Evolutionary conservation across 2,329 filamentous ascomycete genomes (phyloP).

Genomic region (Diplodia intermedia): DNA sequence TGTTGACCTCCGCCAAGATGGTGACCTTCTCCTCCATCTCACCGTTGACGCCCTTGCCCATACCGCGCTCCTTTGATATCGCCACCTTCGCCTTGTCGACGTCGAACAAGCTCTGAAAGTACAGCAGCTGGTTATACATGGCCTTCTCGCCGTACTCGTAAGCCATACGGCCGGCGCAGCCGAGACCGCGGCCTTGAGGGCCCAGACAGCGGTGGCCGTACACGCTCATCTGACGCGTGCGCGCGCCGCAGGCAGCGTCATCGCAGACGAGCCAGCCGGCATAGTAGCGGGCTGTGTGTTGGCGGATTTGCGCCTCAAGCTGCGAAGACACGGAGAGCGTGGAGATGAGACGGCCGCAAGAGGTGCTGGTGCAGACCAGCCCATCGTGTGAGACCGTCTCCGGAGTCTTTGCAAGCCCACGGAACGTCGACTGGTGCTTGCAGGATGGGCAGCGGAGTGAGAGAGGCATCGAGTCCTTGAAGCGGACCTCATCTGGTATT

Average conservation of each 20-base stretch:
- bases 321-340: constrained; percentile 83
- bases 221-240: constrained; percentile 90
- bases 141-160: constrained; percentile 89
- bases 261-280: constrained; percentile 91
- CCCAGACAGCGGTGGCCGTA: constrained; percentile 91
- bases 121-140: constrained; percentile 93
- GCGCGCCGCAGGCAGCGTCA: constrained; percentile 82
- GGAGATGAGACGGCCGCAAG: constrained; percentile 70
- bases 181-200: constrained; percentile 80
- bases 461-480: constrained; percentile 79
- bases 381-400: constrained; percentile 74
- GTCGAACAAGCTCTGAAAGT: constrained; percentile 85
- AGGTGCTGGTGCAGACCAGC: constrained; percentile 69
- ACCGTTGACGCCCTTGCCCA: constrained; percentile 45
- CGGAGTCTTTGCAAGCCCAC: constrained; percentile 68
- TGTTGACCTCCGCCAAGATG: constrained; percentile 82
- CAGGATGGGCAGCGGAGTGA: constrained; percentile 82
- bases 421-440: constrained; percentile 74
- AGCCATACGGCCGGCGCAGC: constrained; percentile 85
- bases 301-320: constrained; percentile 81
- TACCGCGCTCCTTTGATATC: constrained; percentile 45
- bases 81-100: constrained; percentile 69
- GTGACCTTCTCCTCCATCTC: constrained; percentile 67
- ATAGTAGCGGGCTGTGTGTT: constrained; percentile 83
- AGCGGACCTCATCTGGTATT: constrained; percentile 88